phyloP scores from a whole-genome alignment of 2,329 filamentous ascomycete genomes.

The Monosporascus sp. region DNA sequence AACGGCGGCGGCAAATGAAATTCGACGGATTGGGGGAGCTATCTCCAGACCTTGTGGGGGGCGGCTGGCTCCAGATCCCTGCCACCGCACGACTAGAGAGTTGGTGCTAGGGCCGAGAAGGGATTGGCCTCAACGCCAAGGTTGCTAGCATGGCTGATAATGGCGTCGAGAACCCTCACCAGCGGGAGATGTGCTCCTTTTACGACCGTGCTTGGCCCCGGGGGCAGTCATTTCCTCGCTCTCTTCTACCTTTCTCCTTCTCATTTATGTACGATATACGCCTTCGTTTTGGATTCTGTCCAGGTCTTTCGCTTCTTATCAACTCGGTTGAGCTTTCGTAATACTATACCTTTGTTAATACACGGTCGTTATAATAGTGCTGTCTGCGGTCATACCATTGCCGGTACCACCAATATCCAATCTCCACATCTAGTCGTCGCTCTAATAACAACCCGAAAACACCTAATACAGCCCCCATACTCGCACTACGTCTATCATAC shows the following conservation, averaged over 20 bases:
- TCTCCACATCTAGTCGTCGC: background rate
- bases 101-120: background rate
- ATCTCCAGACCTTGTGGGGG: background rate
- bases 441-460: background rate
- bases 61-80: background rate
- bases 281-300: background rate
- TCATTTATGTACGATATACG: background rate
- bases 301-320: background rate
- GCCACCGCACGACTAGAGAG: background rate
- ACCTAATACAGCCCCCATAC: conserved; percentile 1
- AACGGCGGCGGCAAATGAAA: no score
- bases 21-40: no score
- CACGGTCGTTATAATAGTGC: background rate
- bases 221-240: background rate
- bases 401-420: background rate
- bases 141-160: background rate
- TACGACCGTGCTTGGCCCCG: background rate
- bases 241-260: background rate
- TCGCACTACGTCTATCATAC: conserved; percentile 3
- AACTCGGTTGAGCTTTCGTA: background rate
- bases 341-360: background rate
- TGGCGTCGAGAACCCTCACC: background rate
- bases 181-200: background rate
- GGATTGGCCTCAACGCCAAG: background rate
- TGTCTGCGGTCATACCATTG: background rate